Evolutionary conservation across 441 rosid genomes (phyloP).

Genomic region (Gossypium aridum): DNA sequence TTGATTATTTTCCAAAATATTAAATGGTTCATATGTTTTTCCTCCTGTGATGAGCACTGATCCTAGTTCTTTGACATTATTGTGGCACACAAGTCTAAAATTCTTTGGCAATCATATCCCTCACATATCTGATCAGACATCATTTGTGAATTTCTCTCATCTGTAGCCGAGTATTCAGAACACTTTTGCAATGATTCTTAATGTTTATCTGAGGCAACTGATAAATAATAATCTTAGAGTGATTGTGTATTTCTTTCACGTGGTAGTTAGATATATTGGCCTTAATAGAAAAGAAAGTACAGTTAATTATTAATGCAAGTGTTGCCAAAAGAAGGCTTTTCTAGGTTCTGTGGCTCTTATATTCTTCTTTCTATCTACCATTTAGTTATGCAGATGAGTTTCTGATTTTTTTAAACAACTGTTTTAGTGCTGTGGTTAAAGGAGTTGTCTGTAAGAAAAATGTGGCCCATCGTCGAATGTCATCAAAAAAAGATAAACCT

Average conservation of each 20-base stretch:
- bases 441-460: constrained; percentile 89
- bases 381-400: constrained; percentile 23
- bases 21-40: constrained; percentile 1
- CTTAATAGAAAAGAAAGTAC: not conserved
- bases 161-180: constrained; percentile 4
- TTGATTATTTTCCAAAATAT: not conserved
- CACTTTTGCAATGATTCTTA: not conserved
- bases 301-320: constrained; percentile 4
- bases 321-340: constrained; percentile 5
- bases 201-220: constrained; percentile 9
- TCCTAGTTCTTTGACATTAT: not conserved
- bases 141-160: not conserved
- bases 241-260: not conserved
- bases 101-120: constrained; percentile 7
- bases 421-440: constrained; percentile 51
- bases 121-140: constrained; percentile 12
- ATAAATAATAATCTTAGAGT: not conserved
- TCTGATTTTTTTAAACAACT: constrained; percentile 17
- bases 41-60: not conserved
- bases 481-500: constrained; percentile 66
- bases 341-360: not conserved
- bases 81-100: not conserved
- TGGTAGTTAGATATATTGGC: constrained; percentile 1
- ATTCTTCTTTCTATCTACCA: constrained; percentile 5
- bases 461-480: constrained; percentile 82